phyloP scores from a whole-genome alignment of 139 green algal species.

The Chlorella sorokiniana region DNA sequence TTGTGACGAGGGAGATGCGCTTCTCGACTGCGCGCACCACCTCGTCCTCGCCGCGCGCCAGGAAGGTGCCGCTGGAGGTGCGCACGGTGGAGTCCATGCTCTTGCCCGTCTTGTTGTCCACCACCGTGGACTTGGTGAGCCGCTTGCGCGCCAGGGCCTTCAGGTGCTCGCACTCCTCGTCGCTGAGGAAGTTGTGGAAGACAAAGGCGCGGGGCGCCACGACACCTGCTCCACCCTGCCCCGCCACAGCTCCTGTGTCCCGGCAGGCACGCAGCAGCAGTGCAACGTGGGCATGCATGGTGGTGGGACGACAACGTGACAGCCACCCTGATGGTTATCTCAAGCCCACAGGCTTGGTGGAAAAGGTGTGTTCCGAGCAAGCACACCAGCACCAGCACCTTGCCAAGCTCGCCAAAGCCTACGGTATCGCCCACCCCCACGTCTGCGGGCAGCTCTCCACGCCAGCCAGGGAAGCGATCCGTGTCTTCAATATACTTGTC shows the following conservation, averaged over 20 bases:
- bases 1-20: constrained; percentile 63
- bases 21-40: constrained; percentile 69
- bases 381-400: constrained; percentile 37
- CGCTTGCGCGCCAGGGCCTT: constrained; percentile 35
- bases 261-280: not conserved
- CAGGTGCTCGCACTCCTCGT: constrained; percentile 66
- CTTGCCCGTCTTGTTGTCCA: constrained; percentile 60
- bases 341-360: too few species aligned
- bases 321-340: too few species aligned
- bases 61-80: constrained; percentile 59
- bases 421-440: constrained; percentile 31
- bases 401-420: constrained; percentile 50
- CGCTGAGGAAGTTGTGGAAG: constrained; percentile 60
- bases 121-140: constrained; percentile 58
- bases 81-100: constrained; percentile 54
- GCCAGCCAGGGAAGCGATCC: constrained; percentile 65
- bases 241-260: constrained; percentile 56
- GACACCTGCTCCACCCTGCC: constrained; percentile 60
- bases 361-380: too few species aligned
- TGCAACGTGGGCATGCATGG: not conserved
- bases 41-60: constrained; percentile 59
- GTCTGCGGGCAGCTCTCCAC: constrained; percentile 53
- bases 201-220: constrained; percentile 52
- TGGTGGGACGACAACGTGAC: not conserved
- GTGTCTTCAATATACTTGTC: constrained; percentile 43